Evolutionary conservation across 2,329 filamentous ascomycete genomes (phyloP), one percentile per base, ranked within the genome.

Genomic region (Triangularia verruculosa): DNA sequence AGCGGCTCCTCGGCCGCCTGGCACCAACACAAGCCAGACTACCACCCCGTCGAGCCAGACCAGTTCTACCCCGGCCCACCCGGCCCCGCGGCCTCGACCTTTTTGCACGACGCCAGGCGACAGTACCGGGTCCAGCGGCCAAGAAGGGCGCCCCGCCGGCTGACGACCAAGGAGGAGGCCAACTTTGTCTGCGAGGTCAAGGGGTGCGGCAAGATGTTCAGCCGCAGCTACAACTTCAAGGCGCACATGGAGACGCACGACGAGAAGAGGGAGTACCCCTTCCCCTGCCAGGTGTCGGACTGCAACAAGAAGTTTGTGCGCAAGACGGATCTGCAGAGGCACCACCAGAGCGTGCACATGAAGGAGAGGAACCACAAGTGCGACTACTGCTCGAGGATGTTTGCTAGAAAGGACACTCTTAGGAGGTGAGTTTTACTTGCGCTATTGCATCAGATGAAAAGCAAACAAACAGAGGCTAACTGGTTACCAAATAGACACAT

Each of bases 221-320:
- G 91, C 68, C 83, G 93, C 66, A 89, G 86, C 71, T 96, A 94
- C 79, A 96, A 96, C 77, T 92, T 89, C 78, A 93, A 91, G 72
- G 90, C 92, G 28, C 93, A 96, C 74, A 84, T 93, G 82, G 89
- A 93, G 72, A 93, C 88, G 0, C 93, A 97, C 72, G 87, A 95
- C 72, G 87, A 91, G 13, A 83, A 85, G 64, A 83, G 89, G 62
- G 85, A 86, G 70, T 91, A 90, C 70, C 87, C 88, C 0, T 89
- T 92, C 71, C 81, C 82, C 1, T 96, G 93, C 75, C 78, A 79
- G 1, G 78, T 86, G 28, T 75, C 81, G 2, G 83, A 82, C 59
- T 97, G 93, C 76, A 82, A 78, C 68, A 92, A 89, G 77, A 85
- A 86, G 59, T 96, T 96, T 75, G 90, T 92, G 17, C 85, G 93